Evolutionary conservation across 73 alveolate species (phyloP).

Genomic region (Durusdinium trenchii): DNA sequence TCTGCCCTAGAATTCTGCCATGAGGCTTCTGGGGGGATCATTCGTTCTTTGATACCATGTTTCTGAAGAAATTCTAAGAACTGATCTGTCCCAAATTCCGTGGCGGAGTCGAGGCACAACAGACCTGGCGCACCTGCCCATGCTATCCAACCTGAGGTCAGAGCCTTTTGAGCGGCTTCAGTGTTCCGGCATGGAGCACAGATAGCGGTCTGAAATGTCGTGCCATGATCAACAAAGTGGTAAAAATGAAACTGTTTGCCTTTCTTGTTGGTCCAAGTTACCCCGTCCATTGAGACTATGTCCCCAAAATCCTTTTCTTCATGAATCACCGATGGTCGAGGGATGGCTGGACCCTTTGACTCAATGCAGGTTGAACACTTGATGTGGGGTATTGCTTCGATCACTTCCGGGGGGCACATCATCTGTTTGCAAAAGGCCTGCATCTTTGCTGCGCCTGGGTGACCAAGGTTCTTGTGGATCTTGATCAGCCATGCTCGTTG

Average conservation of each 20-base stretch:
- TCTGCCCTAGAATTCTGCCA: not conserved
- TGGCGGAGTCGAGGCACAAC: not conserved
- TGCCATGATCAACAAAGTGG: not conserved
- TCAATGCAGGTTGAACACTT: not conserved
- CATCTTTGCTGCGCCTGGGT: not conserved
- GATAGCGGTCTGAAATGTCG: not conserved
- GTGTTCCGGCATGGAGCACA: not conserved
- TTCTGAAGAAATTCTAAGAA: not conserved
- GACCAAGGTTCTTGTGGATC: not conserved
- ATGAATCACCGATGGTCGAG: not conserved
- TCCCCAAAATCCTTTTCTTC: not conserved
- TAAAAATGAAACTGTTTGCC: not conserved
- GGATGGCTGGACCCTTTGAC: not conserved
- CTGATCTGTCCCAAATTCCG: not conserved
- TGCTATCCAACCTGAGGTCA: not conserved
- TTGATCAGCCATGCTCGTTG: not conserved
- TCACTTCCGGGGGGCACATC: not conserved
- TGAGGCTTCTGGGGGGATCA: not conserved
- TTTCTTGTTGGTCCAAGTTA: not conserved
- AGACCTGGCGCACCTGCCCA: conserved; percentile 9
- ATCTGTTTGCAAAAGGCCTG: not conserved
- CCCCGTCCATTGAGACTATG: not conserved
- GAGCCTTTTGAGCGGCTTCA: not conserved
- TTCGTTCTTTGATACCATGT: not conserved
- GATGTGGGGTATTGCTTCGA: not conserved